Conservation (phyloP, 2,329 filamentous ascomycete genomes). For the Paecilomyces formosus region DNA sequence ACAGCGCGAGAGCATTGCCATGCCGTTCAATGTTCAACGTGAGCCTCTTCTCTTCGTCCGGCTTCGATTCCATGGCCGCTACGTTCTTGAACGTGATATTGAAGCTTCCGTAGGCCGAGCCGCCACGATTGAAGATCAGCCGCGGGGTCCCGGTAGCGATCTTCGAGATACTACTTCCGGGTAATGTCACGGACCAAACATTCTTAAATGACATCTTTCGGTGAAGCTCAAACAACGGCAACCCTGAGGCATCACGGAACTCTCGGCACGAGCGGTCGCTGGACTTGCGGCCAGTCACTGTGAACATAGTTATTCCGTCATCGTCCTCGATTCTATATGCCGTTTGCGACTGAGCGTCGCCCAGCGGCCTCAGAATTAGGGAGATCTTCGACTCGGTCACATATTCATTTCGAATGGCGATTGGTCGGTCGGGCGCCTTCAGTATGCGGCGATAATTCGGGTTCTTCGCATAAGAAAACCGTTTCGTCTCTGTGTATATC, state of each 20-base stretch:
- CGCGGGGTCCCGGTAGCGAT: slow-evolving; percentile 8
- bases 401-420: slow-evolving; percentile 17
- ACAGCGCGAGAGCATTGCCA: slow-evolving; percentile 7
- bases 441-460: slow-evolving; percentile 8
- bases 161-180: slow-evolving; percentile 11
- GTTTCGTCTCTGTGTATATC: background rate
- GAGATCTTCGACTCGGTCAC: slow-evolving; percentile 14
- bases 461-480: background rate
- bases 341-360: slow-evolving; percentile 1
- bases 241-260: slow-evolving; percentile 19
- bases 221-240: slow-evolving; percentile 20
- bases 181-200: slow-evolving; percentile 11
- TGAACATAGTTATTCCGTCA: slow-evolving; percentile 15
- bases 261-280: slow-evolving; percentile 15
- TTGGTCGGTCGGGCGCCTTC: slow-evolving; percentile 9
- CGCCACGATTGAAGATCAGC: background rate
- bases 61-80: slow-evolving; percentile 7
- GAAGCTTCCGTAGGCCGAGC: slow-evolving; percentile 7
- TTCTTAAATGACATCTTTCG: slow-evolving; percentile 4
- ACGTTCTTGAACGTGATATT: slow-evolving; percentile 16
- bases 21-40: slow-evolving; percentile 9
- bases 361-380: slow-evolving; percentile 9
- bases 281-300: slow-evolving; percentile 18
- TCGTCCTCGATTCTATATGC: slow-evolving; percentile 6
- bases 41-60: background rate